Evolutionary conservation across 495 filamentous ascomycete genomes (phyloP).

Genomic region (Parathielavia appendiculata): DNA sequence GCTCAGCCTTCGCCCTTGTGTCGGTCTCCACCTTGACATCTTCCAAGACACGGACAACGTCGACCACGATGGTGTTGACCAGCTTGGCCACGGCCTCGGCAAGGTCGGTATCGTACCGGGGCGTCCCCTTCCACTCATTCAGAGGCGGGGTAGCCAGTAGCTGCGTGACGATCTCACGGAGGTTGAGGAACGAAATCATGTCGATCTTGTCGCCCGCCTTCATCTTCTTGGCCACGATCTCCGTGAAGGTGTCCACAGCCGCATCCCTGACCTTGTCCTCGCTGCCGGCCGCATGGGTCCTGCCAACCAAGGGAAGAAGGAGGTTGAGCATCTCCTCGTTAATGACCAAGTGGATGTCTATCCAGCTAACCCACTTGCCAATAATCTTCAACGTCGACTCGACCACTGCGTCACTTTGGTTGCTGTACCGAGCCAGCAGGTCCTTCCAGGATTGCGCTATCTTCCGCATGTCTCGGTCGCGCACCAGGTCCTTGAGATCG

Average conservation of each 20-base stretch:
- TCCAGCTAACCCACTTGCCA: constrained; percentile 96
- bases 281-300: constrained; percentile 41
- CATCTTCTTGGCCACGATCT: constrained; percentile 98
- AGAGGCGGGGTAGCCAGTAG: constrained; percentile 76
- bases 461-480: constrained; percentile 76
- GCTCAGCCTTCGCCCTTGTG: constrained; percentile 59
- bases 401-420: constrained; percentile 64
- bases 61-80: constrained; percentile 81
- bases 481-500: constrained; percentile 81
- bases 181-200: constrained; percentile 84
- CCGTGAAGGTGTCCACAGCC: constrained; percentile 86
- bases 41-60: constrained; percentile 74
- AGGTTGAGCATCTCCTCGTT: constrained; percentile 78
- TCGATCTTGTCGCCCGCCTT: constrained; percentile 84
- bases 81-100: constrained; percentile 92
- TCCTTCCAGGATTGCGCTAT: constrained; percentile 87
- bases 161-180: constrained; percentile 73
- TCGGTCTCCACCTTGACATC: constrained; percentile 48
- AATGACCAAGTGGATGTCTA: constrained; percentile 87
- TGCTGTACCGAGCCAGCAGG: constrained; percentile 74
- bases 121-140: constrained; percentile 67
- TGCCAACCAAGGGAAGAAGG: constrained; percentile 73
- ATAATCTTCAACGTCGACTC: constrained; percentile 85
- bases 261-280: constrained; percentile 77
- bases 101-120: constrained; percentile 86